Base-by-base conservation (phyloP, 805 yeast genomes). In the Zygosaccharomyces siamensis region DNA sequence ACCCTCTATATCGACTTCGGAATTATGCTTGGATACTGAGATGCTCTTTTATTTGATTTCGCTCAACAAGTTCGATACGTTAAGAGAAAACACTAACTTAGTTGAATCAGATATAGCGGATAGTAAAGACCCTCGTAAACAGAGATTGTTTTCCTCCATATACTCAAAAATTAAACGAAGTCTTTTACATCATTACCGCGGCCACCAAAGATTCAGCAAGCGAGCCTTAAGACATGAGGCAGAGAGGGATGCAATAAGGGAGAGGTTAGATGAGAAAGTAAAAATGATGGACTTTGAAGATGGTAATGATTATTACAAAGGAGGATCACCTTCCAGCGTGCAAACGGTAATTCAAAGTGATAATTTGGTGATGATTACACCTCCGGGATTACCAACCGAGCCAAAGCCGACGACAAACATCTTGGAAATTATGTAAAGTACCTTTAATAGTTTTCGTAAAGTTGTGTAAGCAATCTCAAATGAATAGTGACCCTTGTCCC, bases 331-430 rank as follows among this genome's bases (percentile, higher is more conserved):
- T 14, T 24, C 40, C 8, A 51, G 54, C 36, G 49, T 30, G 5
- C 32, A 32, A 21, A 51, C 51, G 14, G 51, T 51, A 20, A 36
- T 47, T 14, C 49, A 48, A 31, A 47, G 45, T 36, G 50, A 51
- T 23, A 21, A 26, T 45, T 36, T 39, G 27, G 16, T 41, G 4
- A 12, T 41, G 36, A 20, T 30, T 23, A 41, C 44, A 16, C 28
- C 44, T 7, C 31, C 44, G 11, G 39, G 40, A 6, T 30, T 28
- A 7, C 24, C 31, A 5, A 12, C 21, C 10, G 28, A 38, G 6
- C 40, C 44, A 23, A 42, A 36, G 23, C 49, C 54, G 16, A 45
- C 54, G 27, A 47, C 50, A n/a, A 51, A 51, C 39, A 32, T 51
- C 26, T 46, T 51, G 16, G 44, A 45, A 32, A 36, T 51, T 28